Conservation (phyloP, 805 yeast species). For the Starmerella geochares region DNA sequence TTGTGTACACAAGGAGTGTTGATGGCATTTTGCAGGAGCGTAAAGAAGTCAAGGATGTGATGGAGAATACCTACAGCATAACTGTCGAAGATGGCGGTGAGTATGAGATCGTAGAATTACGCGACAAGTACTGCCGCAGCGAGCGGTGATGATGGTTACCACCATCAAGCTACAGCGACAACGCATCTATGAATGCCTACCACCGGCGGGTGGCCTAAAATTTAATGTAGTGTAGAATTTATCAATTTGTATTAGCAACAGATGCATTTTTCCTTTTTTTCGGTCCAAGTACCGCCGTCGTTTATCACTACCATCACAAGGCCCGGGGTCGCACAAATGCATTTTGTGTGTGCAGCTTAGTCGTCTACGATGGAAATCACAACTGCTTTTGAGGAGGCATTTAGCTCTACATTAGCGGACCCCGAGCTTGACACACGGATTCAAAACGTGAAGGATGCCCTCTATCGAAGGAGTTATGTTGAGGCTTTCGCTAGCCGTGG, state of each 20-base stretch:
- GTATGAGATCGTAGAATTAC: constrained; percentile 83
- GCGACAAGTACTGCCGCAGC: constrained; percentile 62
- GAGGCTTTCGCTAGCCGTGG: constrained; percentile 56
- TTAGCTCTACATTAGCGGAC: constrained; percentile 22
- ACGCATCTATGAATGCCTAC: not conserved
- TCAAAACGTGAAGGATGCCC: constrained; percentile 59
- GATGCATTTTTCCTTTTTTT: too few species aligned
- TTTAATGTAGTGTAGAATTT: too few species aligned
- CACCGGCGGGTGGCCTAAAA: too few species aligned
- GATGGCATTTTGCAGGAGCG: constrained; percentile 48
- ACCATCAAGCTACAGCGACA: not conserved
- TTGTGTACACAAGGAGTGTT: constrained; percentile 66
- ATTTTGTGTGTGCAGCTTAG: constrained; percentile 1
- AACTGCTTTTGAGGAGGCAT: constrained; percentile 27
- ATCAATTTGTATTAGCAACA: too few species aligned
- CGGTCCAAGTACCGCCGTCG: too few species aligned
- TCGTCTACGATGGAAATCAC: constrained; percentile 20
- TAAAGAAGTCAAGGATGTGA: constrained; percentile 47
- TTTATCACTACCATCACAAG: too few species aligned
- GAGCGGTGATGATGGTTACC: not conserved
- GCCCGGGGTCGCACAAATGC: too few species aligned
- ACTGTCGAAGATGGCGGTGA: constrained; percentile 81
- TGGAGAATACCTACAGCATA: constrained; percentile 57
- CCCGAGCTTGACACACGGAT: constrained; percentile 36
- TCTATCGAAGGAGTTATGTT: constrained; percentile 60